Conservation (phyloP, 2,329 filamentous ascomycete genomes). For the Camillea tinctor region DNA sequence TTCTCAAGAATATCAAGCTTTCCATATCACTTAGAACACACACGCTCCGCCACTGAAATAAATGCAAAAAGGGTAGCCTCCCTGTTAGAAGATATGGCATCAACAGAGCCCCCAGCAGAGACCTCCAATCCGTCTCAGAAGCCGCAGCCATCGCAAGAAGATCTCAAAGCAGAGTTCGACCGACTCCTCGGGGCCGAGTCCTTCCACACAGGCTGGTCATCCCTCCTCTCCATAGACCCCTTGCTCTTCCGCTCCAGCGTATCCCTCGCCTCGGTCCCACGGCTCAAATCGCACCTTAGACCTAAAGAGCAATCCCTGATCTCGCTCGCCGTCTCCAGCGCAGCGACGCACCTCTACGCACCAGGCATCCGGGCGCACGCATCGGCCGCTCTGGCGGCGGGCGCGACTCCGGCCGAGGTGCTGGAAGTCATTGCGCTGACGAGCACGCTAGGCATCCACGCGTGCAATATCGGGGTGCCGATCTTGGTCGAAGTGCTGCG, state of each 20-base stretch:
- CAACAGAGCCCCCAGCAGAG: too few relatives aligned
- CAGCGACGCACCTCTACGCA: conserved; percentile 43
- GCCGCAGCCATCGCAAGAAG: conserved; percentile 1
- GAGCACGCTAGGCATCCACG: conserved; percentile 45
- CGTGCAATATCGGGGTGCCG: conserved; percentile 45
- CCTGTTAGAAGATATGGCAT: too few relatives aligned
- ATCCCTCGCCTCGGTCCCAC: conserved; percentile 26
- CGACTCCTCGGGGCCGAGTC: conserved; percentile 17
- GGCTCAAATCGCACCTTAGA: conserved; percentile 32
- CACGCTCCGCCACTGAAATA: too few relatives aligned
- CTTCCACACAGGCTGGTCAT: conserved; percentile 28
- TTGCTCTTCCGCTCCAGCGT: conserved; percentile 27
- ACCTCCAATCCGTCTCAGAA: neutral
- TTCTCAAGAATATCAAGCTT: too few relatives aligned
- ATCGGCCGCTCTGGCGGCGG: conserved; percentile 36
- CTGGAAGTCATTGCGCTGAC: conserved; percentile 45
- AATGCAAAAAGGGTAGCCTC: too few relatives aligned
- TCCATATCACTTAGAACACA: too few relatives aligned
- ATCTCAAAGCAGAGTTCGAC: conserved; percentile 21
- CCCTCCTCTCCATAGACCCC: conserved; percentile 24
- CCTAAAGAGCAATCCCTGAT: conserved; percentile 43
- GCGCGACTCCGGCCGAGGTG: conserved; percentile 42
- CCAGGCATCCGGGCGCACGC: conserved; percentile 43
- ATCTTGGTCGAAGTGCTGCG: conserved; percentile 45
- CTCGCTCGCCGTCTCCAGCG: conserved; percentile 41